These are phyloP conservation scores for Arthrobotrys pseudoclavata DNA, from an alignment of 2,329 filamentous ascomycete species.

Conservation along the genomic window DNA sequence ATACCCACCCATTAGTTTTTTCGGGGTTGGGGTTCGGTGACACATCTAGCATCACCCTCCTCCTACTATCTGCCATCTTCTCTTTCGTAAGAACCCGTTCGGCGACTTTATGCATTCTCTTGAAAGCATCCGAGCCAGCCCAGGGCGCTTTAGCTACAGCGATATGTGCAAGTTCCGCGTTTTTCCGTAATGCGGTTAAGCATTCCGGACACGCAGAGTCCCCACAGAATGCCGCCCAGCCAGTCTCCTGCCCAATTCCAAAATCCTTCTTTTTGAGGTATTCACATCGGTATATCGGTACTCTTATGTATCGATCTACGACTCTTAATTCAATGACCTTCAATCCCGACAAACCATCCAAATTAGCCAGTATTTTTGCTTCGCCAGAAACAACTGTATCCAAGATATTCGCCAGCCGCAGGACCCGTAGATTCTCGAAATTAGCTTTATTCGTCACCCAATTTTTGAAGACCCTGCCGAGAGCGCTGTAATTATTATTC, in stretches of 20 bases:
- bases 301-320: slow-evolving; percentile 5
- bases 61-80: slow-evolving; percentile 17
- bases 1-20: slow-evolving; percentile 10
- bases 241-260: slow-evolving; percentile 15
- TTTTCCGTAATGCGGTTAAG: slow-evolving; percentile 9
- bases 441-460: slow-evolving; percentile 53
- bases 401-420: slow-evolving; percentile 25
- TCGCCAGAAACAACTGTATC: slow-evolving; percentile 6
- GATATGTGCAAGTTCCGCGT: slow-evolving; percentile 14
- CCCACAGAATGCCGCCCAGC: slow-evolving; percentile 33
- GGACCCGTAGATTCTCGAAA: slow-evolving; percentile 30
- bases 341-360: slow-evolving; percentile 25
- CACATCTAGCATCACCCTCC: slow-evolving; percentile 40
- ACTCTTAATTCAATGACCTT: slow-evolving; percentile 36
- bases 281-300: not conserved
- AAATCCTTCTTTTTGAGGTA: slow-evolving; percentile 4
- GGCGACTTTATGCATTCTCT: slow-evolving; percentile 31
- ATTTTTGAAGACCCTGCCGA: slow-evolving; percentile 49
- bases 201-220: slow-evolving; percentile 14
- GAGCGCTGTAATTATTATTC: not conserved
- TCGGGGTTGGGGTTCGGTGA: not conserved
- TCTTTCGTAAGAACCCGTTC: slow-evolving; percentile 38
- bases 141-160: not conserved
- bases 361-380: slow-evolving; percentile 1
- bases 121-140: slow-evolving; percentile 2